Conservation (phyloP, 2,329 filamentous ascomycete genomes). For the Talaromyces sp. region DNA sequence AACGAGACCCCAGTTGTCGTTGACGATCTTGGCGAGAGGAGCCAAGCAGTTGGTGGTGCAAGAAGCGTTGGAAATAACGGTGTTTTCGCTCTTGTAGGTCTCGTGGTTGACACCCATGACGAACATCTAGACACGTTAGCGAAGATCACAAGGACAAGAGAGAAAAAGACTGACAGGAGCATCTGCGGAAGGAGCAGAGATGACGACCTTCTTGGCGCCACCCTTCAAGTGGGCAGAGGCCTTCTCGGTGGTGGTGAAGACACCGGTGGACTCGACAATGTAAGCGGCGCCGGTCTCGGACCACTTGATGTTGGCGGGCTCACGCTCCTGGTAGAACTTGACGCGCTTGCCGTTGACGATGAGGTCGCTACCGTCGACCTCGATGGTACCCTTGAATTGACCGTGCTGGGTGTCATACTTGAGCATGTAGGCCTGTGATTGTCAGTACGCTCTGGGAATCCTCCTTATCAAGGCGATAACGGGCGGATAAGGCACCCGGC, state of each 20-base stretch:
- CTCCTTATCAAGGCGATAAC: not conserved
- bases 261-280: conserved; percentile 96
- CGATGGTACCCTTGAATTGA: conserved; percentile 87
- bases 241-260: conserved; percentile 99
- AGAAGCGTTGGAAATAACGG: conserved; percentile 98
- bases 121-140: conserved; percentile 64
- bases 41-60: conserved; percentile 99
- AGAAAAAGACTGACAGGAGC: conserved; percentile 57
- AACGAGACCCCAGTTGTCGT: conserved; percentile 96
- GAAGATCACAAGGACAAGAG: not conserved
- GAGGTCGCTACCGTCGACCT: conserved; percentile 68
- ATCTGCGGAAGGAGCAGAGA: conserved; percentile 59
- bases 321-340: conserved; percentile 90
- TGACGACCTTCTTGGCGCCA: conserved; percentile 96
- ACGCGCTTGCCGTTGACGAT: conserved; percentile 91
- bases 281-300: conserved; percentile 81
- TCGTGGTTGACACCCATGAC: conserved; percentile 99
- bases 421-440: conserved; percentile 88
- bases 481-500: not conserved
- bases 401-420: conserved; percentile 99
- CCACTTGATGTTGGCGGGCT: conserved; percentile 90
- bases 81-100: conserved; percentile 82
- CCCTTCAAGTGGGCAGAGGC: conserved; percentile 90
- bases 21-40: conserved; percentile 97
- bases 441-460: not conserved